Evolutionary conservation across 805 yeast species (phyloP).

Genomic region (Vanderwaltozyma verrucispora): DNA sequence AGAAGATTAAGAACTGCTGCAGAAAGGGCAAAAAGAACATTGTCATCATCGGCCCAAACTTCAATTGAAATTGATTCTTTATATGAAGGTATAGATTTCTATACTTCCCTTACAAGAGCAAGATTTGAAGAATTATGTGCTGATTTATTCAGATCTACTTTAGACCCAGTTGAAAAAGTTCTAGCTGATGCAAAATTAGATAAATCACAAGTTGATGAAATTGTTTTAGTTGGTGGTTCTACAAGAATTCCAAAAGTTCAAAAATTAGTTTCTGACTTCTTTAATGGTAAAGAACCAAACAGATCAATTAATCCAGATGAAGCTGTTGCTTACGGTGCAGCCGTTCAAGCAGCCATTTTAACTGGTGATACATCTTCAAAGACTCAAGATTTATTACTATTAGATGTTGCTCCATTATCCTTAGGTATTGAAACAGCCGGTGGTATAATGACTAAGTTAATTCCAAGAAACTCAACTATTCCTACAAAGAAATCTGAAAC

Average conservation of each 20-base stretch:
- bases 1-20: conserved; percentile 97
- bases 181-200: conserved; percentile 83
- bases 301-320: conserved; percentile 96
- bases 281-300: conserved; percentile 96
- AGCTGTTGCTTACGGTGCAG: conserved; percentile 99
- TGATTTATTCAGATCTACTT: conserved; percentile 84
- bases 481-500: conserved; percentile 97
- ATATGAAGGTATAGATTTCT: conserved; percentile 92
- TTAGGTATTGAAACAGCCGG: conserved; percentile 98
- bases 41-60: conserved; percentile 93
- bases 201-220: conserved; percentile 83
- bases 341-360: conserved; percentile 94
- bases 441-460: conserved; percentile 97
- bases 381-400: conserved; percentile 88
- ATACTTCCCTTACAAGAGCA: conserved; percentile 93
- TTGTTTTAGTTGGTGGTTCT: conserved; percentile 95
- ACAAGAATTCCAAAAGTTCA: conserved; percentile 97
- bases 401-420: conserved; percentile 97
- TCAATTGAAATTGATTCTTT: conserved; percentile 91
- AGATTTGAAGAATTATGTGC: conserved; percentile 95
- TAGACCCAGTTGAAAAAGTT: conserved; percentile 93
- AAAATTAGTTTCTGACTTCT: conserved; percentile 90
- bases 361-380: conserved; percentile 93
- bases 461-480: conserved; percentile 92
- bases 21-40: conserved; percentile 96